A percentile compares a stretch with the other conserved stretches of the same genome.
phyloP scores from a whole-genome alignment of 495 filamentous ascomycete genomes.

The Penicillium antarcticum region DNA sequence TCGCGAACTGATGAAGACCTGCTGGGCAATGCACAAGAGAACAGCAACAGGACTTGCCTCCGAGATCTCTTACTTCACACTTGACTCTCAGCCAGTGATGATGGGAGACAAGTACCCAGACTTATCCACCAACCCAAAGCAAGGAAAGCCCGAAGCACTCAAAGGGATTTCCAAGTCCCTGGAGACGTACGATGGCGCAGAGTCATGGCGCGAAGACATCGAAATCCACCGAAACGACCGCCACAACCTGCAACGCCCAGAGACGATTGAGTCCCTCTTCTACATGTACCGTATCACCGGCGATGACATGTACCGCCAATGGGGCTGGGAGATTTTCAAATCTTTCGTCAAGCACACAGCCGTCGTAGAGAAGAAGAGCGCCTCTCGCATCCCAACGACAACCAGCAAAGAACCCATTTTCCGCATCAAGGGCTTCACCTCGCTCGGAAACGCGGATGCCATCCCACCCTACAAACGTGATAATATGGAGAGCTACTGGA shows the following conservation, averaged over 20 bases:
- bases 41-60: constrained; percentile 86
- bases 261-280: constrained; percentile 91
- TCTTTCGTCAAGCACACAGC: constrained; percentile 80
- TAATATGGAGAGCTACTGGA: constrained; percentile 96
- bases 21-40: constrained; percentile 92
- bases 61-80: constrained; percentile 87
- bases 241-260: constrained; percentile 95
- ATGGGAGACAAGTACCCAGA: constrained; percentile 40
- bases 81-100: constrained; percentile 51
- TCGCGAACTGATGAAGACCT: constrained; percentile 89
- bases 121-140: constrained; percentile 22
- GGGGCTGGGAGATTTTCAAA: constrained; percentile 99
- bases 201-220: constrained; percentile 68
- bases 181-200: constrained; percentile 16
- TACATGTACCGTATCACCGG: constrained; percentile 99
- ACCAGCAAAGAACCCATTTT: constrained; percentile 1
- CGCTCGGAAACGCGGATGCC: constrained; percentile 68
- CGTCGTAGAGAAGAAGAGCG: constrained; percentile 56
- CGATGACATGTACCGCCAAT: constrained; percentile 84
- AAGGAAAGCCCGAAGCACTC: constrained; percentile 22
- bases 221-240: constrained; percentile 69
- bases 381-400: background rate
- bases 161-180: constrained; percentile 33
- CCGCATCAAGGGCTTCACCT: constrained; percentile 67
- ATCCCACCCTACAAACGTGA: constrained; percentile 63